These are phyloP conservation scores for Quercus dentata DNA, from an alignment of 306 rosid genomes.

Conservation along the genomic window DNA sequence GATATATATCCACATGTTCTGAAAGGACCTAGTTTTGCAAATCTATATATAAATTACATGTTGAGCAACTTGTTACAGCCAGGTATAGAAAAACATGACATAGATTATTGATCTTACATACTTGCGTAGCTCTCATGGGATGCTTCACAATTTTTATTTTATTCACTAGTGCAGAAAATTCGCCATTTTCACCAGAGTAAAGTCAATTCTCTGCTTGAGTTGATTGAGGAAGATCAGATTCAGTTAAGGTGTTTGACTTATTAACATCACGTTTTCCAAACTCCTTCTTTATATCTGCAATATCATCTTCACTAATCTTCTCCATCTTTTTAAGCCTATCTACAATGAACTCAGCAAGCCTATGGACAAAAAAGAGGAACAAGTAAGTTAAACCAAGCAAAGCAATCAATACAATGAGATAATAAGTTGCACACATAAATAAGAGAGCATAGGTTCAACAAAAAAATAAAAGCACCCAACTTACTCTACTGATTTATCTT, in stretches of 20 bases:
- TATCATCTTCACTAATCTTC: constrained; percentile 62
- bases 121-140: neutral
- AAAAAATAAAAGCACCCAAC: constrained; percentile 18
- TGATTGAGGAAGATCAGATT: constrained; percentile 46
- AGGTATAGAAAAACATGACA: neutral
- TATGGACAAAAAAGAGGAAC: constrained; percentile 6
- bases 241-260: constrained; percentile 65
- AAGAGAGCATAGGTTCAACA: neutral
- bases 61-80: neutral
- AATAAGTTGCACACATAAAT: neutral
- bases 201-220: constrained; percentile 1
- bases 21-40: neutral
- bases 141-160: neutral
- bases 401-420: neutral
- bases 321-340: constrained; percentile 80
- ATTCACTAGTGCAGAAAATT: neutral
- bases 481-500: constrained; percentile 68
- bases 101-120: neutral
- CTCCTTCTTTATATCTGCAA: constrained; percentile 44
- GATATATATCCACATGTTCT: neutral
- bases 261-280: constrained; percentile 56
- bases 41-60: neutral
- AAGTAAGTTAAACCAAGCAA: neutral
- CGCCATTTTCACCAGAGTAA: neutral
- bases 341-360: constrained; percentile 64